These are phyloP conservation scores for Pseudognaphalium luteoalbum DNA, from an alignment of 129 eudicot genomes.

Conservation along the genomic window DNA sequence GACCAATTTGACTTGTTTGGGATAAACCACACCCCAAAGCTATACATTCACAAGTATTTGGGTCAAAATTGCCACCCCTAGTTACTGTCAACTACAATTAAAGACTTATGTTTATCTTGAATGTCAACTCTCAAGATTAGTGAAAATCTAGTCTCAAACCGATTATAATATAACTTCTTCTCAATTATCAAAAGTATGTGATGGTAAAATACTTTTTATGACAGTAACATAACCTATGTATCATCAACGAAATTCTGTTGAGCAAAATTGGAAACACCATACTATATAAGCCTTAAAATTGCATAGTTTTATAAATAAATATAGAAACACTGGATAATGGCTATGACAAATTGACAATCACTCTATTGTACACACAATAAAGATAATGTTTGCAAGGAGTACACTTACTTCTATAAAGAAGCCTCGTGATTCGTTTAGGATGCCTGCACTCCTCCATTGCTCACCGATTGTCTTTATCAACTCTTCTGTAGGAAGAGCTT, in stretches of 20 bases:
- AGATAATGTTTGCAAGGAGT: slow-evolving; percentile 13
- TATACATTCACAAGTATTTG: background rate
- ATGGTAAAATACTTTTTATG: background rate
- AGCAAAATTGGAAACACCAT: background rate
- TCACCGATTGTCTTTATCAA: slow-evolving; percentile 63
- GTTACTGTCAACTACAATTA: background rate
- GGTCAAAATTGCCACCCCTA: background rate
- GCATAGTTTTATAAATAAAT: background rate
- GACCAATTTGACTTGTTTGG: background rate
- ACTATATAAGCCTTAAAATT: background rate
- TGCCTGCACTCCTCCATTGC: slow-evolving; percentile 63
- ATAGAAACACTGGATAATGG: background rate
- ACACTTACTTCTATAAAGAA: slow-evolving; percentile 60
- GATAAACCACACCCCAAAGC: background rate
- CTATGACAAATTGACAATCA: background rate
- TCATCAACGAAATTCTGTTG: background rate
- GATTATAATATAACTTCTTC: background rate
- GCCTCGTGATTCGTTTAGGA: slow-evolving; percentile 71
- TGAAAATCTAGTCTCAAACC: background rate
- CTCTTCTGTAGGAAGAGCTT: slow-evolving; percentile 71
- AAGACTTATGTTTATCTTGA: background rate
- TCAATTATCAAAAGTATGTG: background rate
- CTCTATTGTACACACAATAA: slow-evolving; percentile 1
- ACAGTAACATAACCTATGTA: slow-evolving; percentile 3
- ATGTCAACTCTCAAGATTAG: background rate